These are phyloP conservation scores for Chaetomium fimeti DNA, from an alignment of 495 filamentous ascomycete genomes.

Conservation along the genomic window DNA sequence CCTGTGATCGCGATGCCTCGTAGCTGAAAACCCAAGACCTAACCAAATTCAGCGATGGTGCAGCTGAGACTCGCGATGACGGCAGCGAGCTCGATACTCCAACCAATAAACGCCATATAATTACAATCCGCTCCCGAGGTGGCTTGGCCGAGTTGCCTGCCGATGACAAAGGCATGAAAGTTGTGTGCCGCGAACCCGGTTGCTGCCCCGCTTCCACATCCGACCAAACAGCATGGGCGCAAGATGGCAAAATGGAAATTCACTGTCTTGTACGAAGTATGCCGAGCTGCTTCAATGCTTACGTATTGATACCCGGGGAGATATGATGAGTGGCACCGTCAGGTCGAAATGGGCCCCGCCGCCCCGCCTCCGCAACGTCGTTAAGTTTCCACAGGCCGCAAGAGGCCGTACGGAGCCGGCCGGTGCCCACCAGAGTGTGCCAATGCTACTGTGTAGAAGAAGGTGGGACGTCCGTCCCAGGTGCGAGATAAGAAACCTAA, in stretches of 20 bases:
- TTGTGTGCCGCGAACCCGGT: background rate
- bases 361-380: background rate
- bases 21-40: background rate
- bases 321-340: slow-evolving; percentile 7
- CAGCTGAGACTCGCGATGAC: slow-evolving; percentile 25
- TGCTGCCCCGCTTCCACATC: background rate
- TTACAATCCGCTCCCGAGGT: background rate
- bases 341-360: slow-evolving; percentile 9
- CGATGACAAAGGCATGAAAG: too few relatives aligned
- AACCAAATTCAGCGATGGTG: slow-evolving; percentile 17
- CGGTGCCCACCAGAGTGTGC: slow-evolving; percentile 21
- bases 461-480: background rate
- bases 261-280: background rate
- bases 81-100: slow-evolving; percentile 11
- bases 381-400: background rate
- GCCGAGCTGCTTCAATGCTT: background rate
- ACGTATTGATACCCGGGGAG: slow-evolving; percentile 15
- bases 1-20: background rate
- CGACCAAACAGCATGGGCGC: background rate
- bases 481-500: slow-evolving; percentile 9
- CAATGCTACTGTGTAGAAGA: too few relatives aligned
- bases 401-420: slow-evolving; percentile 27
- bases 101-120: background rate
- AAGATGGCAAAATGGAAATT: background rate
- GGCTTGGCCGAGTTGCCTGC: background rate